A percentile compares a stretch with the other conserved stretches of the same genome.
Conservation (phyloP, 2,329 filamentous ascomycete genomes). For the Pestalotiopsis sp. region DNA sequence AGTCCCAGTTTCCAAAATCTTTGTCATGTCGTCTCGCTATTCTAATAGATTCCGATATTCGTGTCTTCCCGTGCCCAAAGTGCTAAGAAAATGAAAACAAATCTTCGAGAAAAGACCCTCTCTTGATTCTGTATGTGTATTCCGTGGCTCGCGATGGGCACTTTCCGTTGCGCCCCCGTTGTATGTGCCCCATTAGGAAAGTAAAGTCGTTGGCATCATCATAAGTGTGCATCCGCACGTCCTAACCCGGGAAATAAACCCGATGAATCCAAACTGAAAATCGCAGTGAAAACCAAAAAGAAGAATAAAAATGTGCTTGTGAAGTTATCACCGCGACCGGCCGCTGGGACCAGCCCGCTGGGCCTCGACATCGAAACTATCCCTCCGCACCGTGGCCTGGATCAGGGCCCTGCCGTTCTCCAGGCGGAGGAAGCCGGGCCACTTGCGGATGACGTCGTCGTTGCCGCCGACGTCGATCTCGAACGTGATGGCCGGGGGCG, state of each 20-base stretch:
- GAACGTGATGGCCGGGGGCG: conserved; percentile 6
- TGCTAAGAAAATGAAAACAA: too few species aligned
- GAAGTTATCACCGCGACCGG: conserved; percentile 1
- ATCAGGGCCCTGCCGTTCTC: conserved; percentile 14
- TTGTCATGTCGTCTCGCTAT: too few species aligned
- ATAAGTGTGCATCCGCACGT: not conserved
- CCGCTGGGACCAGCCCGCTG: not conserved
- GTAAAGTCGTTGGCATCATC: not conserved
- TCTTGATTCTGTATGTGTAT: not conserved
- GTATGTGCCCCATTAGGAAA: not conserved
- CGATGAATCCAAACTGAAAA: too few species aligned
- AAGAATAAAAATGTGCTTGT: too few species aligned
- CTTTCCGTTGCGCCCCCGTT: not conserved
- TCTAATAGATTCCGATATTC: too few species aligned
- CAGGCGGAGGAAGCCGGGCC: conserved; percentile 17
- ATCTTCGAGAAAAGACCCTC: too few species aligned
- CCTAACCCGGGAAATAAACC: not conserved
- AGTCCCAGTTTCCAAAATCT: too few species aligned
- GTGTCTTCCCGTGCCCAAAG: too few species aligned
- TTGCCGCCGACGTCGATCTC: conserved; percentile 17
- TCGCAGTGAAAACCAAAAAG: too few species aligned
- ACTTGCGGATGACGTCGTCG: conserved; percentile 13
- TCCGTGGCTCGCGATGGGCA: not conserved
- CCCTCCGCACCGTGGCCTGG: conserved; percentile 8
- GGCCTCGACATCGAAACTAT: conserved; percentile 8